A percentile compares a stretch with the other conserved stretches of the same genome.
Conservation (phyloP, 2,329 filamentous ascomycete species). For the Cordyceps tenuipes region DNA sequence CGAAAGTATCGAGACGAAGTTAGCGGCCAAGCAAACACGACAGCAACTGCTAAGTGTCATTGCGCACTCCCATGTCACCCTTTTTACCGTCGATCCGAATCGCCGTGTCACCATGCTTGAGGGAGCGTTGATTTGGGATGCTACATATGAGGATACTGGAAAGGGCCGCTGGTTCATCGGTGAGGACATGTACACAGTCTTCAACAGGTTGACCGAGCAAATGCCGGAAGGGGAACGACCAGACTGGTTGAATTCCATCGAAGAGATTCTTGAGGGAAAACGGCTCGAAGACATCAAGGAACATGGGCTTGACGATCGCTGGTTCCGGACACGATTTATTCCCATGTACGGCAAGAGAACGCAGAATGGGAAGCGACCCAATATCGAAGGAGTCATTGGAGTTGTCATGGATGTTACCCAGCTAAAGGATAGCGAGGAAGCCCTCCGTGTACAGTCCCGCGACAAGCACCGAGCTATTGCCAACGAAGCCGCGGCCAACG, state of each 20-base stretch:
- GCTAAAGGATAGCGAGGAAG: constrained; percentile 54
- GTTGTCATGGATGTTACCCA: constrained; percentile 77
- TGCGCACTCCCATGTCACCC: constrained; percentile 64
- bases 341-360: constrained; percentile 53
- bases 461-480: constrained; percentile 64
- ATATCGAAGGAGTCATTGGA: constrained; percentile 64
- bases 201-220: constrained; percentile 40
- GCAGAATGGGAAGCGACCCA: constrained; percentile 37
- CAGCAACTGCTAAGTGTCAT: constrained; percentile 66
- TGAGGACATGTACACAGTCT: constrained; percentile 55
- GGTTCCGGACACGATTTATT: constrained; percentile 64
- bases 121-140: constrained; percentile 53
- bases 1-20: constrained; percentile 60
- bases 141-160: constrained; percentile 29
- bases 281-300: constrained; percentile 55
- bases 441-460: constrained; percentile 54
- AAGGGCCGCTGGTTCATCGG: constrained; percentile 47
- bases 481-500: constrained; percentile 70
- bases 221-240: constrained; percentile 35
- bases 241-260: constrained; percentile 49
- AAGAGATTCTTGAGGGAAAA: constrained; percentile 55
- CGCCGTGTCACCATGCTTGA: constrained; percentile 60
- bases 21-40: constrained; percentile 56
- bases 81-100: constrained; percentile 62
- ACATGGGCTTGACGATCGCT: constrained; percentile 52